Percentiles rank a stretch among this genome's conserved stretches.
Evolutionary conservation across 1,284 basidiomycete species (phyloP).

Genomic region (Ustilago lituana): DNA sequence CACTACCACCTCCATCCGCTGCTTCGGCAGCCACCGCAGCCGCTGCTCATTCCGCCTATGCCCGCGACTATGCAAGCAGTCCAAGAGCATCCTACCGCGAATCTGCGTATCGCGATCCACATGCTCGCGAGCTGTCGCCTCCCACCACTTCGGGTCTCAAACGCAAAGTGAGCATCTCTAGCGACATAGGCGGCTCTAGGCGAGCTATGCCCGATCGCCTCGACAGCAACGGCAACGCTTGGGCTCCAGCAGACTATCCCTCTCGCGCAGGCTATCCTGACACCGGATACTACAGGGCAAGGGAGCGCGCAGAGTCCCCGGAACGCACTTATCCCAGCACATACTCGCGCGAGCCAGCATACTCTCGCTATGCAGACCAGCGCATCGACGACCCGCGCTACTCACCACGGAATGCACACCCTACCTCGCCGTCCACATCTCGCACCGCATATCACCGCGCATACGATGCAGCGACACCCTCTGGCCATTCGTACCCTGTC

Average conservation of each 20-base stretch:
- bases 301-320: constrained; percentile 30
- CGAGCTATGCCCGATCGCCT: constrained; percentile 18
- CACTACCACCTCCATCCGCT: constrained; percentile 8
- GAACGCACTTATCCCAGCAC: constrained; percentile 29
- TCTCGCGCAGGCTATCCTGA: constrained; percentile 26
- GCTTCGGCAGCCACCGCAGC: constrained; percentile 3
- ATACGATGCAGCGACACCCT: constrained; percentile 21
- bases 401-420: constrained; percentile 38
- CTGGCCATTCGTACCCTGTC: constrained; percentile 14
- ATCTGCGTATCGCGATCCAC: constrained; percentile 33
- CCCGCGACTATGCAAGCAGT: constrained; percentile 33
- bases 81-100: constrained; percentile 31
- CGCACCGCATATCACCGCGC: constrained; percentile 21
- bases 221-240: constrained; percentile 24
- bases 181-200: constrained; percentile 21
- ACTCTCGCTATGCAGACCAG: constrained; percentile 26
- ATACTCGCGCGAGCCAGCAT: constrained; percentile 35
- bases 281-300: constrained; percentile 20
- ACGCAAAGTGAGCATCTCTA: constrained; percentile 41
- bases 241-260: constrained; percentile 23
- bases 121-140: constrained; percentile 39
- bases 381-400: constrained; percentile 38
- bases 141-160: constrained; percentile 14
- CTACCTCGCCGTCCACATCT: constrained; percentile 28
- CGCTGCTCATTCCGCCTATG: constrained; percentile 15